Evolutionary conservation across 192 early-diverging fungal species (phyloP), one percentile per base, ranked within the genome.

Genomic region (Umbelopsis sp.): DNA sequence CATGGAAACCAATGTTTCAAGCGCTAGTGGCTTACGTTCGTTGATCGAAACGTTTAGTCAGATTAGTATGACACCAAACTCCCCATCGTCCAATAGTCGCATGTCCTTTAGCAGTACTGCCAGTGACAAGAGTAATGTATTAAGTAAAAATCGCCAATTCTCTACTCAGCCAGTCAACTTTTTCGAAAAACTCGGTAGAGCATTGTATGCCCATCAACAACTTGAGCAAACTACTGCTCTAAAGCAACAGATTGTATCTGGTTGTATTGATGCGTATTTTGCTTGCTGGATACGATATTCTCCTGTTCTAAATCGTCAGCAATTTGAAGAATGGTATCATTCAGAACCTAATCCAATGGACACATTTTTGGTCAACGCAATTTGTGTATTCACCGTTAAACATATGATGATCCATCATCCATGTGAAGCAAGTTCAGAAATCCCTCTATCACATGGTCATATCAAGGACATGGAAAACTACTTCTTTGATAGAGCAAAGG

Each of bases 261-360:
- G 49, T 16, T 80, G 79, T 34, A 45, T 80, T 10, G 65, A 80
- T 34, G 43, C 69, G 20, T 80, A 74, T 59, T 76, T 80, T 25
- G 45, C 47, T 29, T 80, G 79, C 25, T 80, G 79, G 79, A 69
- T 73, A 45, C 53, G 75, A 36, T 68, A 59, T 44, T 68, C 53
- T n/a, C 74, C 74, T 4, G 72, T 80, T 9, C 32, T 80, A 7
- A 34, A 71, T 41, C 66, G 67, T 47, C 66, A 75, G 24, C 71
- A 80, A 66, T 80, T 80, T 56, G 73, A 76, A 53, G 38, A 32
- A n/a, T 80, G 79, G 79, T 80, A 80, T 49, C 38, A 66, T 14
- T 38, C 36, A 4, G 68, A 76, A 36, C 16, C 53, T 9, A 14
- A 49, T 11, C 74, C 79, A 1, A 20, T 43, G 6, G 68, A 80